Evolutionary conservation across 2,329 filamentous ascomycete genomes (phyloP), one percentile per base, ranked within the genome.

Genomic region (Fusarium paranaense): DNA sequence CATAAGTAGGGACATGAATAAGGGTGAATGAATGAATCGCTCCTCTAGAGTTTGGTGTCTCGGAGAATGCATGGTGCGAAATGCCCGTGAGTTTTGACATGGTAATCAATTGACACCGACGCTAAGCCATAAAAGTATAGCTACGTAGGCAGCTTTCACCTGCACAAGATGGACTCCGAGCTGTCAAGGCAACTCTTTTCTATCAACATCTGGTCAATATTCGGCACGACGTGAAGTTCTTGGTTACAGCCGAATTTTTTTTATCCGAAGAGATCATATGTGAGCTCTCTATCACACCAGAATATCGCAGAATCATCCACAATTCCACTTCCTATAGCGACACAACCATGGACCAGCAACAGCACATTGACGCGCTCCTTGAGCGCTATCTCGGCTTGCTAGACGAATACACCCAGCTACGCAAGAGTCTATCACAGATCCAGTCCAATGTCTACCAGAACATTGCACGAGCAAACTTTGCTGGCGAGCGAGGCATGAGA

Each of bases 401-500:
- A 2, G 87, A 95, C 80, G 85, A 90, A 76, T 95, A 95, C 84
- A 89, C 90, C 14, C 81, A 82, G 22, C 87, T 93, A 4, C 89
- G 90, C 68, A 79, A 84, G 30, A 80, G 87, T 50, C 86, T 95
- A 40, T 85, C 85, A 50, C 78, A 80, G 14, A 82, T 89, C 22
- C 88, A 94, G 72, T 83, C 87, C 22, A 83, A 83, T 61, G 87
- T 93, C 72, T 89, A 86, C 78, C 87, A 89, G 65, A 83, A 85
- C 73, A 86, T 95, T 45, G 92, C 93, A n/a, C 89, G 93, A 66
- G 93, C 94, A 70, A 95, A 95, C 83, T 95, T 94, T 82, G 85
- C 89, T 32, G 90, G 89, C n/a, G 86, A 90, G 78, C 85, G 89
- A 14, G 89, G 91, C 35, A 81, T 90, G 70, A 86, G 90, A 47